Conservation (phyloP, 371 early-diverging fungal species). For the Rhizopus arrhizus region DNA sequence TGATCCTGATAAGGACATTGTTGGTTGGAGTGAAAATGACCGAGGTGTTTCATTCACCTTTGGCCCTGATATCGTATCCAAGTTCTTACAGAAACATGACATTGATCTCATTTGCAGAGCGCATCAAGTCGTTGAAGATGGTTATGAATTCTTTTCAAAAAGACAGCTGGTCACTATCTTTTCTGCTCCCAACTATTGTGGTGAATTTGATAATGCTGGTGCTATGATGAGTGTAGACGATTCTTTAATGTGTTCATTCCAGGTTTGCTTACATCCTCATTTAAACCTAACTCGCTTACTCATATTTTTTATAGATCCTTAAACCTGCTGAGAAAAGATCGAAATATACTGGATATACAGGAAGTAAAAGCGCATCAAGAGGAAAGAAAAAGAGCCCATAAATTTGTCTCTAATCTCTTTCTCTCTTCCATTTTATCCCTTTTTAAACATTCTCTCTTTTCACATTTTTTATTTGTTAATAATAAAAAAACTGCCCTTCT, state of each 20-base stretch:
- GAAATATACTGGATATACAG: slow-evolving; percentile 24
- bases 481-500: background rate
- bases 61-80: slow-evolving; percentile 84
- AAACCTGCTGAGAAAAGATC: slow-evolving; percentile 43
- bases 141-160: slow-evolving; percentile 98
- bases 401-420: background rate
- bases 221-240: slow-evolving; percentile 96
- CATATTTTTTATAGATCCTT: slow-evolving; percentile 29
- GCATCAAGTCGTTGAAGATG: slow-evolving; percentile 99
- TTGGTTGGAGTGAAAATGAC: slow-evolving; percentile 97
- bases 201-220: slow-evolving; percentile 96
- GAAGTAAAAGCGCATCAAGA: slow-evolving; percentile 17
- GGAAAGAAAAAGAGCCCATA: slow-evolving; percentile 22
- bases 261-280: slow-evolving; percentile 30
- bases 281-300: background rate
- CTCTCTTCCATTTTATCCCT: background rate
- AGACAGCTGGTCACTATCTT: slow-evolving; percentile 94
- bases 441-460: background rate
- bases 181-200: slow-evolving; percentile 98
- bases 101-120: slow-evolving; percentile 95
- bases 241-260: slow-evolving; percentile 90
- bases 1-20: slow-evolving; percentile 73
- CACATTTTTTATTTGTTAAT: slow-evolving; percentile 16
- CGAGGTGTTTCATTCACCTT: slow-evolving; percentile 96
- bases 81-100: slow-evolving; percentile 88